phyloP scores from a whole-genome alignment of 2,329 filamentous ascomycete genomes.

The Fusarium sarcochroum region DNA sequence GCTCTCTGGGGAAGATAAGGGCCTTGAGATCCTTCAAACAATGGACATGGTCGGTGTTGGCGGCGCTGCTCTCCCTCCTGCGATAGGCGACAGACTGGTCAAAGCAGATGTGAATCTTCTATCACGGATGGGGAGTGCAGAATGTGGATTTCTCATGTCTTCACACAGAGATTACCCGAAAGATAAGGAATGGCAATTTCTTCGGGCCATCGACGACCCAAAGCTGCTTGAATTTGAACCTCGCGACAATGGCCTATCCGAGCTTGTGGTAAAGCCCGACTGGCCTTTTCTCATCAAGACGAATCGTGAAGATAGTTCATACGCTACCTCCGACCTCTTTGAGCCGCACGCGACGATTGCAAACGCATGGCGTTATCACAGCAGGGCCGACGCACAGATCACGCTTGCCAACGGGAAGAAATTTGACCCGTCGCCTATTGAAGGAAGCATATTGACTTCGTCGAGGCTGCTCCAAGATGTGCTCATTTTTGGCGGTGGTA shows the following conservation, averaged over 20 bases:
- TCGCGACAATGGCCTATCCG: conserved; percentile 59
- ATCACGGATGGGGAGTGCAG: conserved; percentile 75
- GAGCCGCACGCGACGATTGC: conserved; percentile 64
- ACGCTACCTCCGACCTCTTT: conserved; percentile 75
- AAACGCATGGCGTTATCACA: conserved; percentile 74
- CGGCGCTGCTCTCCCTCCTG: conserved; percentile 68
- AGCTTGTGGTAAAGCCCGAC: conserved; percentile 66
- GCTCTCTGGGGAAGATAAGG: conserved; percentile 60
- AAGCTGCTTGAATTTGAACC: conserved; percentile 61
- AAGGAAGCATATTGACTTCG: conserved; percentile 66
- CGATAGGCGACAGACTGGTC: conserved; percentile 68
- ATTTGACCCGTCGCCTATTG: conserved; percentile 74
- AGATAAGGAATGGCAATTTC: conserved; percentile 73
- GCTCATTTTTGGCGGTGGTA: conserved; percentile 72
- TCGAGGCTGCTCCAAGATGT: conserved; percentile 63
- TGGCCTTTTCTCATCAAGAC: conserved; percentile 73
- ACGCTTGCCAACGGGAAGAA: conserved; percentile 77
- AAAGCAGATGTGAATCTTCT: conserved; percentile 66
- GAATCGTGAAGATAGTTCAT: conserved; percentile 72
- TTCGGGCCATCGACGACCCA: conserved; percentile 58
- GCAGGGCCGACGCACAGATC: conserved; percentile 72
- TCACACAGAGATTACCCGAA: conserved; percentile 68
- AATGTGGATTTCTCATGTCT: conserved; percentile 76
- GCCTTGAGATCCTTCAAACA: conserved; percentile 58
- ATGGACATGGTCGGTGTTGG: conserved; percentile 76